Conservation (phyloP, 2,329 filamentous ascomycete species). For the Pleurostoma richardsiae region DNA sequence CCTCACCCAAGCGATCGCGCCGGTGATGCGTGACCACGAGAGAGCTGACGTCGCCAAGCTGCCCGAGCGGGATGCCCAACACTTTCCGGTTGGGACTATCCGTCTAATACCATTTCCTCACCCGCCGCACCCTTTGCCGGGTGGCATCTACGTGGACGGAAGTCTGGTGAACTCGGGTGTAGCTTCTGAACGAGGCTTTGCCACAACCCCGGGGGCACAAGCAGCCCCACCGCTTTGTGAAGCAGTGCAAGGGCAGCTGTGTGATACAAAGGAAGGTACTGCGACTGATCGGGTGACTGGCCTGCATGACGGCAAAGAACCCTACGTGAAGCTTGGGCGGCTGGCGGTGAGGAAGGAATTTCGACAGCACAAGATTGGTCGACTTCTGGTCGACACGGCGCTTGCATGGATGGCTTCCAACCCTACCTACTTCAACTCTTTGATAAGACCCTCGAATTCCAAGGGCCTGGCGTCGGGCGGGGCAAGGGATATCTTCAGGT, state of each 20-base stretch:
- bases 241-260: not conserved
- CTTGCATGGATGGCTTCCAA: slow-evolving; percentile 64
- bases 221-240: slow-evolving; percentile 4
- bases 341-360: slow-evolving; percentile 65
- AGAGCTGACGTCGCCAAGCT: slow-evolving; percentile 33
- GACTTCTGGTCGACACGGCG: slow-evolving; percentile 61
- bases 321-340: slow-evolving; percentile 78
- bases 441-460: slow-evolving; percentile 36
- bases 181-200: not conserved
- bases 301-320: slow-evolving; percentile 58
- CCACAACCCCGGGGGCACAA: too few relatives aligned
- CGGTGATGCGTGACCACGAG: slow-evolving; percentile 35
- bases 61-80: slow-evolving; percentile 36
- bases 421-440: slow-evolving; percentile 48
- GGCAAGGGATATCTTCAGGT: slow-evolving; percentile 45
- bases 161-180: slow-evolving; percentile 20
- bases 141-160: slow-evolving; percentile 42
- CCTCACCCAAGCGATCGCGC: slow-evolving; percentile 40
- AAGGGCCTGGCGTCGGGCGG: slow-evolving; percentile 34
- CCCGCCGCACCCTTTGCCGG: slow-evolving; percentile 52
- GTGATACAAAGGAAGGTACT: not conserved
- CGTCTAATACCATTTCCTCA: slow-evolving; percentile 81
- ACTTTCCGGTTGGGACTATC: slow-evolving; percentile 65
- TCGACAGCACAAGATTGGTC: slow-evolving; percentile 60
- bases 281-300: slow-evolving; percentile 38